A percentile compares a stretch with the other conserved stretches of the same genome.
Conservation (phyloP, 2,329 filamentous ascomycete species). For the Stemphylium vesicarium region DNA sequence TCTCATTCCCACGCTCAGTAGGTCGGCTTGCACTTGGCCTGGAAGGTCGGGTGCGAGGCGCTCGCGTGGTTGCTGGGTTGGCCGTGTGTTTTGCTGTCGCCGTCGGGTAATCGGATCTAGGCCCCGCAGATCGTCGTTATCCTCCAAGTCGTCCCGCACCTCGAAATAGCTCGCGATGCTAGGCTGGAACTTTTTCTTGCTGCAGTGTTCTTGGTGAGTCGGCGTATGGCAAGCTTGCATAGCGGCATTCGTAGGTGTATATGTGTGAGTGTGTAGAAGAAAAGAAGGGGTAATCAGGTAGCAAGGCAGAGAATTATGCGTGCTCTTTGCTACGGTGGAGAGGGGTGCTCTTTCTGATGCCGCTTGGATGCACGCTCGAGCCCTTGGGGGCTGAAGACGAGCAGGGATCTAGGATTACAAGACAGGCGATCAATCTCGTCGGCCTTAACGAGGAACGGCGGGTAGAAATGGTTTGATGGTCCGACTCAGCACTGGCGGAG, state of each 20-base stretch:
- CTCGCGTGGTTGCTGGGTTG: slow-evolving; percentile 15
- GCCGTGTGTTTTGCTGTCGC: slow-evolving; percentile 24
- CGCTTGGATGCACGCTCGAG: slow-evolving; percentile 28
- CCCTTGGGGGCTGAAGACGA: slow-evolving; percentile 19
- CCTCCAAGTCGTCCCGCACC: slow-evolving; percentile 28
- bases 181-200: slow-evolving; percentile 55
- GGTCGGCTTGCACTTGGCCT: slow-evolving; percentile 73
- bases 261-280: not conserved
- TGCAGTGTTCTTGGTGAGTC: slow-evolving; percentile 38
- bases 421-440: slow-evolving; percentile 28
- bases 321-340: slow-evolving; percentile 7
- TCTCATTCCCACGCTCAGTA: slow-evolving; percentile 93
- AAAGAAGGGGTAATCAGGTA: not conserved
- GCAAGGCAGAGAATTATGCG: slow-evolving; percentile 7
- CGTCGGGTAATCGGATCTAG: slow-evolving; percentile 35
- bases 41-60: slow-evolving; percentile 62
- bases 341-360: slow-evolving; percentile 26
- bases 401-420: slow-evolving; percentile 22
- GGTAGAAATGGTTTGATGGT: slow-evolving; percentile 18
- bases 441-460: slow-evolving; percentile 22
- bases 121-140: slow-evolving; percentile 34
- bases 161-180: slow-evolving; percentile 55
- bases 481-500: slow-evolving; percentile 4
- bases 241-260: slow-evolving; percentile 10
- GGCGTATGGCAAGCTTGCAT: slow-evolving; percentile 16